Conservation (phyloP, 2,329 filamentous ascomycete genomes). For the Tricladium varicosporioides region DNA sequence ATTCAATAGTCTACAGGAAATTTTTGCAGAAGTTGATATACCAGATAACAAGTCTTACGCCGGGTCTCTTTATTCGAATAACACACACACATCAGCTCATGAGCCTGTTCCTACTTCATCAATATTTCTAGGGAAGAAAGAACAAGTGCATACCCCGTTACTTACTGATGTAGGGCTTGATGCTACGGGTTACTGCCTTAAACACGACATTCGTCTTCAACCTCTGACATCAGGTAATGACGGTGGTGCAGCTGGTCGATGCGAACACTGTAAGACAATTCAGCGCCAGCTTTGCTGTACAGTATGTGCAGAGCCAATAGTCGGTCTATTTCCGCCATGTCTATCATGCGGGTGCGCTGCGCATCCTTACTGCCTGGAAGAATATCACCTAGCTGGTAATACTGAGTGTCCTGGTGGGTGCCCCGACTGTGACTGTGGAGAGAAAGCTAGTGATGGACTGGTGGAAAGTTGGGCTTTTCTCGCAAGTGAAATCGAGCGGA, state of each 20-base stretch:
- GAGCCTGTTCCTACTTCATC: conserved; percentile 40
- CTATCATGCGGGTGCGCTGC: conserved; percentile 61
- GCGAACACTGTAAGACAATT: conserved; percentile 48
- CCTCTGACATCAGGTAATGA: conserved; percentile 44
- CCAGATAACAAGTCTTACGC: conserved; percentile 29
- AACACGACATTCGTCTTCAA: conserved; percentile 62
- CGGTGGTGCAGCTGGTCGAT: conserved; percentile 47
- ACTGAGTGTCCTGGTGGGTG: conserved; percentile 60
- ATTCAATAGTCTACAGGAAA: conserved; percentile 61
- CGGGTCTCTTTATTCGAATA: conserved; percentile 28
- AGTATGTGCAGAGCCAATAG: conserved; percentile 60
- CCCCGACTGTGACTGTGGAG: conserved; percentile 57
- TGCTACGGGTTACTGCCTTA: conserved; percentile 59
- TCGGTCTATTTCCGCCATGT: conserved; percentile 59
- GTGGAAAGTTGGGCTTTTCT: conserved; percentile 62
- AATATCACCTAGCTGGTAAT: conserved; percentile 38
- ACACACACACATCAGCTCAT: conserved; percentile 22
- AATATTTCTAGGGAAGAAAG: conserved; percentile 56
- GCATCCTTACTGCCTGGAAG: conserved; percentile 51
- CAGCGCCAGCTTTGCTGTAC: conserved; percentile 61
- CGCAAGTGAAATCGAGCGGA: conserved; percentile 38
- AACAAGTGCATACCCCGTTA: conserved; percentile 47
- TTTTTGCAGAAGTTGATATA: conserved; percentile 33
- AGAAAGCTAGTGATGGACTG: conserved; percentile 54
- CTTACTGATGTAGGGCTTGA: conserved; percentile 54